Base-by-base conservation (phyloP, 2,329 filamentous ascomycete genomes). In the Aspergillus cejpii region DNA sequence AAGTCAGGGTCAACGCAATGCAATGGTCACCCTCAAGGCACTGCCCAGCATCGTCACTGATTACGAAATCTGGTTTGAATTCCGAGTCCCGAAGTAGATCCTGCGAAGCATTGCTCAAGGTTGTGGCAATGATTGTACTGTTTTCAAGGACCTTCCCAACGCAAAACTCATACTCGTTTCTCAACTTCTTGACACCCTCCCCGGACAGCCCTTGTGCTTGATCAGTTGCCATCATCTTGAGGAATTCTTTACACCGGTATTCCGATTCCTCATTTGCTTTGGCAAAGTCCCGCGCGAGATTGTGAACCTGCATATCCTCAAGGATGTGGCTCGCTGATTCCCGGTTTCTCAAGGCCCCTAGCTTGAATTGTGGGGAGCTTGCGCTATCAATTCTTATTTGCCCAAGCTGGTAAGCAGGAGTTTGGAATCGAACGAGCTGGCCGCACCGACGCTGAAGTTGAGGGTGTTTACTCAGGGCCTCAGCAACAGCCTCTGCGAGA, bases 1-100 rank as follows among this genome's bases (percentile, higher is more conserved):
- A 29, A 17, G n/a, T 15, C 14, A 40, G 43, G 26, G 29, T 43
- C 33, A 54, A 27, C 10, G 45, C 39, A 27, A 52, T 52, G 39
- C 48, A 48, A 6, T 28, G 36, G 7, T 52, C 47, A 20, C 47
- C 47, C 31, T 54, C 45, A 2, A 52, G 38, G 31, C 44, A 52
- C 40, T 54, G 44, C 12, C 39, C 37, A 12, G 47, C 45, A 21
- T 54, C 47, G 11, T 54, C 49, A 21, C 47, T 45, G n/a, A 52
- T 19, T 12, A 54, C n/a, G 11, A 43, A 36, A 26, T 44, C 40
- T 17, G 51, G 51, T 3, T 17, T 0, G 37, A 53, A 52, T 6
- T 1, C 3, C 5, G n/a, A 17, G 11, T 29, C 11, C 2, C 28
- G 37, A 17, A 39, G 28, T 15, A 26, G 10, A 12, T 40, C 21